Conservation (phyloP, 257 asterid species). For the Catharanthus roseus region DNA sequence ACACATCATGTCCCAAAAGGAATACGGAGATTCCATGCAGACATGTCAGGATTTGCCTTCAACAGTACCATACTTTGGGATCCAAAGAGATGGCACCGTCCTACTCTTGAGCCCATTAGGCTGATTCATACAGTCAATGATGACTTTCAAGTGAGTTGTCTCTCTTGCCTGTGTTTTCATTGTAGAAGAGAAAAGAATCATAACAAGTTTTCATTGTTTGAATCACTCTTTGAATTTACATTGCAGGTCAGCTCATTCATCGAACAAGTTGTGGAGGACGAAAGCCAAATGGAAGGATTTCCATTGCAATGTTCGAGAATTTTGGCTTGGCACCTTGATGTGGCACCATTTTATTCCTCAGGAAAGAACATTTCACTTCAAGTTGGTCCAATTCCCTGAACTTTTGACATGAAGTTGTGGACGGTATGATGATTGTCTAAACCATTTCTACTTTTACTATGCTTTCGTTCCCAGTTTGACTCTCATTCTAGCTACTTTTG, state of each 20-base stretch:
- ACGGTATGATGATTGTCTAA: background rate
- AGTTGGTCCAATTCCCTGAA: constrained; percentile 29
- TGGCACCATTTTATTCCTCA: constrained; percentile 23
- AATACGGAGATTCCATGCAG: constrained; percentile 51
- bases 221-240: background rate
- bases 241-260: constrained; percentile 62
- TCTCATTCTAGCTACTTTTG: background rate
- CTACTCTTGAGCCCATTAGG: constrained; percentile 54
- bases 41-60: constrained; percentile 67
- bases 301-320: constrained; percentile 38
- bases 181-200: background rate
- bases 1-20: constrained; percentile 24
- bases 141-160: constrained; percentile 51
- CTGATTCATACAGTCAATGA: constrained; percentile 37
- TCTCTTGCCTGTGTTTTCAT: background rate
- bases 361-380: constrained; percentile 21
- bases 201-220: background rate
- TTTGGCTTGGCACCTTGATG: constrained; percentile 57
- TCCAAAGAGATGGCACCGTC: constrained; percentile 61
- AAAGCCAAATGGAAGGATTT: constrained; percentile 81
- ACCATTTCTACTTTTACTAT: background rate
- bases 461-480: background rate
- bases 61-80: constrained; percentile 80
- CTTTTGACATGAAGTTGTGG: background rate
- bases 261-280: constrained; percentile 76